Percentiles rank a stretch among this genome's conserved stretches.
Evolutionary conservation across 2,329 filamentous ascomycete genomes (phyloP).

Genomic region (Aspergillus caelatus): DNA sequence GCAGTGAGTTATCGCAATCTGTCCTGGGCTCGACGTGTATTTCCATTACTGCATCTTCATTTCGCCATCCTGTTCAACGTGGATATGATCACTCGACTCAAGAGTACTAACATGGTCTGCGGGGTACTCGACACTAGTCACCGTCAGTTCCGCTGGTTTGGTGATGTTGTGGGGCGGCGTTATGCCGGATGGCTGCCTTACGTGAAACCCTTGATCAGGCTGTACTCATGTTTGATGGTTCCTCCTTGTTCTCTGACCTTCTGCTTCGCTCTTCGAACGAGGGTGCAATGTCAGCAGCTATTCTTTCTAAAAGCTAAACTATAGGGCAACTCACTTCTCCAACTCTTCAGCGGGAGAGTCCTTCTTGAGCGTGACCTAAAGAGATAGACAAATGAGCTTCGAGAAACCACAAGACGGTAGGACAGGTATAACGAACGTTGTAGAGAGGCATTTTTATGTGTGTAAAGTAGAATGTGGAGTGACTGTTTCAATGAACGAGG

Average conservation of each 20-base stretch:
- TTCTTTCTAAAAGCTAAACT: not conserved
- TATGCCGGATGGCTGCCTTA: slow-evolving; percentile 53
- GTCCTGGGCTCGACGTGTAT: not conserved
- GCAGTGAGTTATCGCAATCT: not conserved
- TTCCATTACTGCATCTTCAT: slow-evolving; percentile 69
- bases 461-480: no score
- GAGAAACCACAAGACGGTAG: not conserved
- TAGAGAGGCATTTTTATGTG: slow-evolving; percentile 41
- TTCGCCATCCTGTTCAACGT: slow-evolving; percentile 74
- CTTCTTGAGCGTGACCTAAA: slow-evolving; percentile 77
- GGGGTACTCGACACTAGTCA: slow-evolving; percentile 69
- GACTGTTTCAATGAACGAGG: not conserved
- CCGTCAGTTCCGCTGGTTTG: slow-evolving; percentile 11
- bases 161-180: not conserved
- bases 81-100: slow-evolving; percentile 69
- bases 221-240: slow-evolving; percentile 81
- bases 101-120: slow-evolving; percentile 69
- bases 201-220: slow-evolving; percentile 90
- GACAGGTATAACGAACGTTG: slow-evolving; percentile 34
- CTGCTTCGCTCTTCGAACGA: slow-evolving; percentile 69
- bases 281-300: not conserved
- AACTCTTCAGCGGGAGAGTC: slow-evolving; percentile 69
- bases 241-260: slow-evolving; percentile 75
- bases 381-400: slow-evolving; percentile 5
- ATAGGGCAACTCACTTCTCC: slow-evolving; percentile 57